A percentile compares a stretch with the other conserved stretches of the same genome.
Evolutionary conservation across 345 rosid species (phyloP).

Genomic region (Raphanus sativus): DNA sequence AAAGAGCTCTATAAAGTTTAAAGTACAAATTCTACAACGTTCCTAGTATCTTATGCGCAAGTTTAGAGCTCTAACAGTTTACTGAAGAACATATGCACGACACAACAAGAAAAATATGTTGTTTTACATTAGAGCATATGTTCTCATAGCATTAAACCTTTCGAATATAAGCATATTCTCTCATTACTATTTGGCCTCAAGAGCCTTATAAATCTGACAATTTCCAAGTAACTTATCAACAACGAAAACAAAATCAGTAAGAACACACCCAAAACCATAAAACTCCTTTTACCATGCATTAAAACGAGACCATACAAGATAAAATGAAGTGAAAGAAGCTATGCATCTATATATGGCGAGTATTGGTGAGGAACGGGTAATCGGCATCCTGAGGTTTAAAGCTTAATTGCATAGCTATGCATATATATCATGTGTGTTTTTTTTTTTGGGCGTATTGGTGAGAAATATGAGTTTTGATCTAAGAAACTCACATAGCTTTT

Average conservation of each 20-base stretch:
- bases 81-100: background rate
- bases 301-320: background rate
- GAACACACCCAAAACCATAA: background rate
- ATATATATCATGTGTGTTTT: background rate
- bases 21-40: background rate
- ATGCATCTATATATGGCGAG: background rate
- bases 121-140: slow-evolving; percentile 26
- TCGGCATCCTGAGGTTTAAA: slow-evolving; percentile 46
- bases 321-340: slow-evolving; percentile 5
- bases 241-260: background rate
- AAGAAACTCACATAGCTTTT: no score
- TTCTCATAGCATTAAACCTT: slow-evolving; percentile 40
- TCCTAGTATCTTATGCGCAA: background rate
- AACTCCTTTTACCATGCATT: background rate
- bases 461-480: no score
- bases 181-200: slow-evolving; percentile 5
- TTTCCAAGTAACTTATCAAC: background rate
- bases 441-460: no score
- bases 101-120: slow-evolving; percentile 10
- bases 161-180: slow-evolving; percentile 38
- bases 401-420: background rate
- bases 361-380: slow-evolving; percentile 40
- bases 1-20: background rate
- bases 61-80: background rate
- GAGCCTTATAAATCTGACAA: slow-evolving; percentile 23